Evolutionary conservation across 805 yeast genomes (phyloP), one percentile per base, ranked within the genome.

Genomic region (Candida loeiensis): DNA sequence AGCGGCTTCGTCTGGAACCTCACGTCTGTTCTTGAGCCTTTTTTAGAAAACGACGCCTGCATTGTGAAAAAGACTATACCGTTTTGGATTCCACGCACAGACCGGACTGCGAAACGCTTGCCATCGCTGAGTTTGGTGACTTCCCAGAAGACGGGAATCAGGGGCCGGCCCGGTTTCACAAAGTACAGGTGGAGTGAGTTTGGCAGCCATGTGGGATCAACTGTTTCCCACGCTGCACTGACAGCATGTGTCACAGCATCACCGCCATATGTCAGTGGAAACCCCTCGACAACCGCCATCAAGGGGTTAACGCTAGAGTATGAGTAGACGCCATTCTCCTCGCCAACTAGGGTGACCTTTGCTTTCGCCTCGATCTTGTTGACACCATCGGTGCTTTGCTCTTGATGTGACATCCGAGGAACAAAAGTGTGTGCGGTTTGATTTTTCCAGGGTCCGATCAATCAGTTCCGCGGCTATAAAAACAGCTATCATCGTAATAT

Each of bases 181-280:
- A 59, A 59, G 47, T 57, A 56, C 17, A 50, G 40, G 39, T 59
- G 64, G 24, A 59, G 43, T 9, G 58, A 53, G 36, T 59, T 55
- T 12, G 61, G 55, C 27, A 53, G 46, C 34, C 53, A 49, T 4
- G 45, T 53, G 13, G 43, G 29, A 27, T 48, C 58, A 3, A 59
- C 50, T 20, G 59, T 49, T 24, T 46, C 58, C 61, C 61, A 57
- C 3, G 61, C 61, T 0, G 62, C 63, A 19, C 50, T 29, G 15
- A 59, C 27, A 15, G 50, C 49, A 39, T 57, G 63, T 6, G 51
- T 47, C 11, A 56, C 50, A 13, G 58, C 44, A 40, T 59, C 64
- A 2, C 63, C 64, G 6, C 64, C 64, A 33, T 54, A 59, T 1
- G 53, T 50, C 4, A 61, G 60, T 19, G 62, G 43, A 13, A 47